Base-by-base conservation (phyloP, 2,329 filamentous ascomycete species). In the Curvularia spicifera region DNA sequence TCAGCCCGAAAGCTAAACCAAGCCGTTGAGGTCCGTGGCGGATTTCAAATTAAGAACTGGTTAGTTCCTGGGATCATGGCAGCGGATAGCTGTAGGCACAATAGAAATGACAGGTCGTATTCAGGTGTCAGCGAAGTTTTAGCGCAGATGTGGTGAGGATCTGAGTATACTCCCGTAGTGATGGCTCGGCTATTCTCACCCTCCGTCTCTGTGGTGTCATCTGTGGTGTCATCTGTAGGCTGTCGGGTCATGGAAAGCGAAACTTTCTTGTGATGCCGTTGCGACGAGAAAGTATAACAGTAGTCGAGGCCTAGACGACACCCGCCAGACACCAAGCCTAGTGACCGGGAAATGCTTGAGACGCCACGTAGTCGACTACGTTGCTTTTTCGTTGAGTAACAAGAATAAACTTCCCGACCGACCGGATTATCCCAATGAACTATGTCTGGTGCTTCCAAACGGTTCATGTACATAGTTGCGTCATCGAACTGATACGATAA, bases 301-400 rank as follows among this genome's bases (percentile, higher is more conserved):
- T 51, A n/a, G 26, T 31, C 40, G 18, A 37, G 13, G 33, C 13
- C 15, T 37, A 5, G 33, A 37, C n/a, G 26, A 50, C 31, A 15
- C 31, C 45, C 29, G 40, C 40, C 44, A 46, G 35, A 51, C 57
- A 45, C 57, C 57, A 57, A 57, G 50, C 26, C 22, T 29, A 39
- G 13, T 31, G 47, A 45, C 31, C 31, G 44, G 42, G 18, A 24
- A 15, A 26, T 13, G 29, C 28, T 44, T 28, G 13, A 35, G 22
- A 22, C 51, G 40, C 51, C 48, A 43, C 33, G n/a, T 42, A 44
- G 18, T 33, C 31, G 39, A 40, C 31, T 40, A 39, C 31, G 48
- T 29, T 43, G 29, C 8, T 40, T 40, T 52, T 42, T 40, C 39
- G 28, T 42, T 43, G 39, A 28, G 39, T 15, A 22, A 42, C 26